Conservation (phyloP, 2,329 filamentous ascomycete species). For the Neurospora sp. region DNA sequence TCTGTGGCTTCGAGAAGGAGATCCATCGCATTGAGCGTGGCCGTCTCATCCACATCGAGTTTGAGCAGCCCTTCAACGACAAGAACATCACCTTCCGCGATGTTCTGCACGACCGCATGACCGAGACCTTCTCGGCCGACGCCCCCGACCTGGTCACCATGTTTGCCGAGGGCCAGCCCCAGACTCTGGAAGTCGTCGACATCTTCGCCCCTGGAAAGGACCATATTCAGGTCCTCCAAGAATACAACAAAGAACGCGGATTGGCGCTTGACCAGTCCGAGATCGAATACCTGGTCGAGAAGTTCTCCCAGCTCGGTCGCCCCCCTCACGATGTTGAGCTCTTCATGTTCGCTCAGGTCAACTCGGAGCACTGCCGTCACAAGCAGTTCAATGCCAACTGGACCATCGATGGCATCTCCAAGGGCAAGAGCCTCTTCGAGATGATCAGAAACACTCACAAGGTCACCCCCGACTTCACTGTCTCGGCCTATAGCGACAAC, state of each 20-base stretch:
- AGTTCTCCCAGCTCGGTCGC: conserved; percentile 58
- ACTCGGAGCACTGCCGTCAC: conserved; percentile 80
- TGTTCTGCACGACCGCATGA: conserved; percentile 88
- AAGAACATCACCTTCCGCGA: conserved; percentile 52
- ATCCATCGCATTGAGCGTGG: conserved; percentile 80
- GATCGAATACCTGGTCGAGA: conserved; percentile 88
- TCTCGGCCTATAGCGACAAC: conserved; percentile 96
- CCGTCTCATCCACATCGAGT: conserved; percentile 61
- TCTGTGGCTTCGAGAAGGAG: conserved; percentile 67
- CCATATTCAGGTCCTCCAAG: conserved; percentile 63
- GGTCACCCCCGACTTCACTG: conserved; percentile 67
- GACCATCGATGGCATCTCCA: conserved; percentile 80
- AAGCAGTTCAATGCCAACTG: conserved; percentile 97
- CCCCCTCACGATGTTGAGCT: conserved; percentile 83
- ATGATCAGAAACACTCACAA: conserved; percentile 98
- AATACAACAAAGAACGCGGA: conserved; percentile 76
- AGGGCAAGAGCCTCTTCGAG: conserved; percentile 73
- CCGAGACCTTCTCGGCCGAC: conserved; percentile 62
- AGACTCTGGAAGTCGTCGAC: conserved; percentile 63
- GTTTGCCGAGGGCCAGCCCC: conserved; percentile 60
- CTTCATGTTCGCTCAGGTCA: conserved; percentile 99
- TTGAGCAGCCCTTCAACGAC: conserved; percentile 40
- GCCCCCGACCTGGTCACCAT: conserved; percentile 64
- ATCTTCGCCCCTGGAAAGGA: conserved; percentile 56
- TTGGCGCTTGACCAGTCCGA: conserved; percentile 78